phyloP scores from a whole-genome alignment of 2,329 filamentous ascomycete genomes.

The Fusarium miscanthi region DNA sequence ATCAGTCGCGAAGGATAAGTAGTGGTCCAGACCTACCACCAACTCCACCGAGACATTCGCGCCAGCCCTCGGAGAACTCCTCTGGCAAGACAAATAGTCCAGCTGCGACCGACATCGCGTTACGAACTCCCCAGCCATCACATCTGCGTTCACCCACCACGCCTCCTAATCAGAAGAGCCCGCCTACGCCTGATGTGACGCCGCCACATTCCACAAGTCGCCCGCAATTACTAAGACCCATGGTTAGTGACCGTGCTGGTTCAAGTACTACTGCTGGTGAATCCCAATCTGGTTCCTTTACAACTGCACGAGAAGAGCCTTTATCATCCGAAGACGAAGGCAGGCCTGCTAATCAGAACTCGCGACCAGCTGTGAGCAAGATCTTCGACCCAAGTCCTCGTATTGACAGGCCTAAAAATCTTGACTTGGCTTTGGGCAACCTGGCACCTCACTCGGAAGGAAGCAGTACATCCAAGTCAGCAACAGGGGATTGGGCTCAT shows the following conservation, averaged over 20 bases:
- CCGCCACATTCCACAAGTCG: constrained; percentile 67
- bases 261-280: constrained; percentile 68
- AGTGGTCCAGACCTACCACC: constrained; percentile 66
- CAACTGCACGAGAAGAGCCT: constrained; percentile 74
- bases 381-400: constrained; percentile 43
- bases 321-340: constrained; percentile 71
- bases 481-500: constrained; percentile 61
- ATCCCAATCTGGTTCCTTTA: constrained; percentile 76
- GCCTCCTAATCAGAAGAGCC: constrained; percentile 73
- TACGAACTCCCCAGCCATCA: constrained; percentile 54
- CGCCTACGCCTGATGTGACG: constrained; percentile 80
- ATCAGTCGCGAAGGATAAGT: constrained; percentile 56
- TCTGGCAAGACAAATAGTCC: constrained; percentile 58
- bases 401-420: constrained; percentile 47
- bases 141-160: constrained; percentile 63
- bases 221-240: constrained; percentile 59
- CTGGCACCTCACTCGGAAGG: constrained; percentile 56
- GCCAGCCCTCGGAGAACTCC: constrained; percentile 65
- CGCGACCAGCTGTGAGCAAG: constrained; percentile 58
- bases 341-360: constrained; percentile 54
- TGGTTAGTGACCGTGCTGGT: constrained; percentile 59
- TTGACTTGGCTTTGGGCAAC: constrained; percentile 57
- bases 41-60: constrained; percentile 71
- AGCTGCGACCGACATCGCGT: constrained; percentile 52
- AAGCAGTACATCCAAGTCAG: constrained; percentile 54